Conservation (phyloP, 2,329 filamentous ascomycete genomes). For the Rugonectria rugulosa region DNA sequence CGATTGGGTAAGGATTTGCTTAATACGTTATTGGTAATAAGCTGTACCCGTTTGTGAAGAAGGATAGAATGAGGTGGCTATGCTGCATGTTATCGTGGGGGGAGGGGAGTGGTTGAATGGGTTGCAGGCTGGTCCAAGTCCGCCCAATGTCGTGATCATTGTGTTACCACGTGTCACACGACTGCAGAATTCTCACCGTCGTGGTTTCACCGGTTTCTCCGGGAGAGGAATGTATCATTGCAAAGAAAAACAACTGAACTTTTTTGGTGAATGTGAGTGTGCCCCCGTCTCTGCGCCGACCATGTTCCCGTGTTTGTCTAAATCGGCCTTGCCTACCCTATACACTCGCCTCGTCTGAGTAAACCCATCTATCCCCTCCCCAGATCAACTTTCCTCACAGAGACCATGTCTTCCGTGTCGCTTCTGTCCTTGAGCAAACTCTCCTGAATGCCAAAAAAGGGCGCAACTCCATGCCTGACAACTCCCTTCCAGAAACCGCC, state of each 20-base stretch:
- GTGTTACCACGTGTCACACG: slow-evolving; percentile 12
- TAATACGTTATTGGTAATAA: no score
- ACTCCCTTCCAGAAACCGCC: slow-evolving; percentile 79
- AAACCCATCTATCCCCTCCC: slow-evolving; percentile 47
- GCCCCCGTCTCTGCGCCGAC: no score
- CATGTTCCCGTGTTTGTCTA: neutral
- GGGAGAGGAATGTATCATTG: neutral
- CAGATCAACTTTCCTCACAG: slow-evolving; percentile 62
- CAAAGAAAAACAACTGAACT: slow-evolving; percentile 8
- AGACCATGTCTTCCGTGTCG: slow-evolving; percentile 54
- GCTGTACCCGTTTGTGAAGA: no score
- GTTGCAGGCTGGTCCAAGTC: slow-evolving; percentile 3
- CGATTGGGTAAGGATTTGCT: no score
- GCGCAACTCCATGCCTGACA: slow-evolving; percentile 69
- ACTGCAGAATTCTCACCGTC: neutral
- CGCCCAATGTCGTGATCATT: neutral
- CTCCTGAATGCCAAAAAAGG: slow-evolving; percentile 65
- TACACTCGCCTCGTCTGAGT: no score
- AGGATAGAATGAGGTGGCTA: no score
- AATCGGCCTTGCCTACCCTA: neutral
- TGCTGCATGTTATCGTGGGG: no score
- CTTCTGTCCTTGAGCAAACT: slow-evolving; percentile 31
- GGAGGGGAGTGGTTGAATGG: neutral
- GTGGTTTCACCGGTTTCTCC: neutral
- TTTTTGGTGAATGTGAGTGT: neutral